A percentile compares a stretch with the other conserved stretches of the same genome.
Evolutionary conservation across 176 grass and related monocot genomes (phyloP).

Genomic region (Rhynchospora tenuis): DNA sequence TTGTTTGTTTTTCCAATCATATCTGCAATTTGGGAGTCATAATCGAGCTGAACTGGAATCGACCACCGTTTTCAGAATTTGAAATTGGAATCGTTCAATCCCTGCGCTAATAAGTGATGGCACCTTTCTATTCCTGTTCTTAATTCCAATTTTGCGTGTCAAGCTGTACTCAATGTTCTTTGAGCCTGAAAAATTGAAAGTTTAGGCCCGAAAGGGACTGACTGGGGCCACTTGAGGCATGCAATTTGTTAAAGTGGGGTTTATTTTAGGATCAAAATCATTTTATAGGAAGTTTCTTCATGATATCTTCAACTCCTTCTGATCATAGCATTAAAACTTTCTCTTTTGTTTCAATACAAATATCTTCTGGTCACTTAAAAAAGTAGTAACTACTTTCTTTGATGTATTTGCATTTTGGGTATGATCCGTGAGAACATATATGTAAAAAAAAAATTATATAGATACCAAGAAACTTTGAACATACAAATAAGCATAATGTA

Average conservation of each 20-base stretch:
- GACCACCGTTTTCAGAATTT: no score
- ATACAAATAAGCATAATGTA: background rate
- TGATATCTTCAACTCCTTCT: background rate
- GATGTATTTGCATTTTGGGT: background rate
- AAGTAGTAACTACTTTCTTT: background rate
- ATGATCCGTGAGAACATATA: background rate
- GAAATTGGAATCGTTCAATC: background rate
- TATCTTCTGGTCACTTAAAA: background rate
- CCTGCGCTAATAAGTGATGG: background rate
- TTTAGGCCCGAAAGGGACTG: background rate
- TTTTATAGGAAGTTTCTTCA: background rate
- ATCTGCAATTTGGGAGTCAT: background rate
- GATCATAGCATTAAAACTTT: background rate
- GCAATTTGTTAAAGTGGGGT: slow-evolving; percentile 10
- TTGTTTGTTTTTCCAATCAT: background rate
- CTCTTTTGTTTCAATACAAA: background rate
- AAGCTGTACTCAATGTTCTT: background rate
- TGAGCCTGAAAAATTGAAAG: background rate
- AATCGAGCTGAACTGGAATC: background rate
- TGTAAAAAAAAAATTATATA: background rate
- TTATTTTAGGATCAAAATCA: slow-evolving; percentile 1
- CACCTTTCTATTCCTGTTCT: background rate
- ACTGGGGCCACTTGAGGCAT: background rate
- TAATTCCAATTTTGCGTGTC: background rate
- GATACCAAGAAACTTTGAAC: background rate